Base-by-base conservation (phyloP, 2,329 filamentous ascomycete genomes). In the Zarea fungicola region DNA sequence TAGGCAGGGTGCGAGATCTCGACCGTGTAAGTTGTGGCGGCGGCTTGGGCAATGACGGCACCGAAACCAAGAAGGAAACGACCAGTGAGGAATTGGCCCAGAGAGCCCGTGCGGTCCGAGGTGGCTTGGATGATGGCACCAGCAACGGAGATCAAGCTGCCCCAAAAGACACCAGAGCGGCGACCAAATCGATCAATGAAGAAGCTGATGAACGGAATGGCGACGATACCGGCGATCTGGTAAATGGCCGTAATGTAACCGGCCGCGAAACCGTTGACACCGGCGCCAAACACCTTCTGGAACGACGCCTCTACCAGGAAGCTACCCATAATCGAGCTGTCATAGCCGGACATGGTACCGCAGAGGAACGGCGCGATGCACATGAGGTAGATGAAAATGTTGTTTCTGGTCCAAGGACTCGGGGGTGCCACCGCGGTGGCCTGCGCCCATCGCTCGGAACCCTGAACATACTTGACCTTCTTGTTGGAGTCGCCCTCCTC, bases 41-140 rank as follows among this genome's bases (percentile, higher is more conserved):
- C 70, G 9, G 70, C 65, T 6, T 68, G 67, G 16, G 70, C 68
- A 52, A 76, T 69, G 35, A 69, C 68, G 22, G 75, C 72, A 45
- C 60, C 60, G 29, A 61, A 63, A 8, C 83, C 83, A 1, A 86
- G 70, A 40, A 75, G 70, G 55, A 85, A 76, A 41, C 75, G 72
- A 2, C 74, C 66, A 2, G 62, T 61, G 5, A 57, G 54, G 28
- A 57, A 56, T 3, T 49, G 47, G 10, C 32, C 44, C 4, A 48
- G 44, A 13, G 44, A 31, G 7, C n/a, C 37, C 11, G 39, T 37
- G 28, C n/a, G 14, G 8, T 29, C 40, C 14, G 47, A 42, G 4
- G 40, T 42, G 25, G 39, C 47, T 19, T 42, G 40, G 40, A 42
- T 36, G 6, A 36, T 19, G 5, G 47, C 40, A 10, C 47, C 40